Conservation (phyloP, 2,329 filamentous ascomycete species). For the Chlorencoelia australis region DNA sequence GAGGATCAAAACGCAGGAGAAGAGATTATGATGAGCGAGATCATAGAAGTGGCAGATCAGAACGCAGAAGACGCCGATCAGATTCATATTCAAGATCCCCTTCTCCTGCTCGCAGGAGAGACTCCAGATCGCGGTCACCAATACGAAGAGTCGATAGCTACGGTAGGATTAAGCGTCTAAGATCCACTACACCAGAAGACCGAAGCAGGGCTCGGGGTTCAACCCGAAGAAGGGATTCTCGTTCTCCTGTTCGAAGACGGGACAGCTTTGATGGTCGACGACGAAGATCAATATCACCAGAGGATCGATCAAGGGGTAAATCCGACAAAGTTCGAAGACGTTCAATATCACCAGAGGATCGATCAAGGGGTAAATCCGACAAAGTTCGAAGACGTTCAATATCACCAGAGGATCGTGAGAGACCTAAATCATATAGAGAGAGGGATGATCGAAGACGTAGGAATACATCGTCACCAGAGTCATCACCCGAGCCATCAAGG, state of each 20-base stretch:
- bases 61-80: constrained; percentile 34
- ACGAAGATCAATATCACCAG: constrained; percentile 23
- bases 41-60: constrained; percentile 17
- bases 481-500: constrained; percentile 30
- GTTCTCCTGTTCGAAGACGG: constrained; percentile 13
- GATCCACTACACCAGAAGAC: neutral
- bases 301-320: constrained; percentile 17
- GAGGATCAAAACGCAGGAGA: constrained; percentile 36
- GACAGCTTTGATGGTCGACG: constrained; percentile 16
- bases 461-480: constrained; percentile 23
- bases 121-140: constrained; percentile 10
- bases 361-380: constrained; percentile 12
- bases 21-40: constrained; percentile 25
- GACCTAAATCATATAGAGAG: neutral
- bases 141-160: constrained; percentile 15
- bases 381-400: constrained; percentile 9
- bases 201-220: neutral
- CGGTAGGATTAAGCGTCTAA: no score
- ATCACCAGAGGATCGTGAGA: constrained; percentile 3
- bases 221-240: no score
- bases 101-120: constrained; percentile 8
- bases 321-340: constrained; percentile 12
- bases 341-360: constrained; percentile 5
- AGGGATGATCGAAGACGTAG: constrained; percentile 5
- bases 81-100: constrained; percentile 27